phyloP scores from a whole-genome alignment of 306 rosid species.

The Cucumis hystrix region DNA sequence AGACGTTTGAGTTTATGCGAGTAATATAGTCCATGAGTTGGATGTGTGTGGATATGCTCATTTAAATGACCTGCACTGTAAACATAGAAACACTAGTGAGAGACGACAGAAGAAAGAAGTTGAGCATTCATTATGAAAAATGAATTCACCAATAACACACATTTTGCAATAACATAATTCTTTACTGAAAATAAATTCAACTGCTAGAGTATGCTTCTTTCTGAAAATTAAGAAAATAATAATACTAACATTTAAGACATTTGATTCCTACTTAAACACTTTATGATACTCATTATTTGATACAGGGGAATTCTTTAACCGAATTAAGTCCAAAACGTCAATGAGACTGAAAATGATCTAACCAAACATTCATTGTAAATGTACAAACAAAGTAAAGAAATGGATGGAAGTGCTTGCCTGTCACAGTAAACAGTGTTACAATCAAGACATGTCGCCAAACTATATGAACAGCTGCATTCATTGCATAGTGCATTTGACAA shows the following conservation, averaged over 20 bases:
- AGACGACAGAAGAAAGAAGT: not conserved
- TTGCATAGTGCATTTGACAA: slow-evolving; percentile 42
- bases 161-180: not conserved
- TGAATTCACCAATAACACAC: not conserved
- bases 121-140: not conserved
- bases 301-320: not conserved
- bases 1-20: slow-evolving; percentile 79
- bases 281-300: not conserved
- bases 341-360: not conserved
- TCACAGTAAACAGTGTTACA: slow-evolving; percentile 60
- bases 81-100: not conserved
- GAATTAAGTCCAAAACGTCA: not conserved
- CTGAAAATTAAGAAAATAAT: not conserved
- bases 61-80: slow-evolving; percentile 79
- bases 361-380: not conserved
- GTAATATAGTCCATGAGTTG: slow-evolving; percentile 57
- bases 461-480: slow-evolving; percentile 38
- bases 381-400: not conserved
- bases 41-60: slow-evolving; percentile 51
- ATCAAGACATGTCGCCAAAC: slow-evolving; percentile 74
- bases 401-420: slow-evolving; percentile 34
- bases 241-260: not conserved
- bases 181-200: not conserved
- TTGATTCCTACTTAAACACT: not conserved
- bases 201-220: not conserved